Conservation (phyloP, 305 asterid genomes). For the Lippia alba region DNA sequence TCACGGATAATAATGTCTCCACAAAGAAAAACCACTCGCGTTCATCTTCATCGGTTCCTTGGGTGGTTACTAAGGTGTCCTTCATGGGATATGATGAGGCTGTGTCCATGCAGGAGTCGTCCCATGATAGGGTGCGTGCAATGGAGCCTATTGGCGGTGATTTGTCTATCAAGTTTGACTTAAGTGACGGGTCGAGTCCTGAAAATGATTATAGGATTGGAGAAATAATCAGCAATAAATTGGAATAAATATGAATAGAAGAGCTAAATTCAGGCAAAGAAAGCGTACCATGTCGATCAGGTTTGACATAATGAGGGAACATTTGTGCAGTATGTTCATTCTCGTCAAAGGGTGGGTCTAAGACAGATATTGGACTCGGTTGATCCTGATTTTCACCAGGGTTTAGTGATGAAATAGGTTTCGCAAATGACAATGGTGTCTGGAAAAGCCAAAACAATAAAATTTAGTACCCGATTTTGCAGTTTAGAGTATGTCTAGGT, state of each 20-base stretch:
- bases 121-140: conserved; percentile 80
- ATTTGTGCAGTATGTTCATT: conserved; percentile 52
- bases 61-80: conserved; percentile 41
- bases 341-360: conserved; percentile 75
- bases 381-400: conserved; percentile 76
- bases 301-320: conserved; percentile 47
- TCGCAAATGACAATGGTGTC: conserved; percentile 44
- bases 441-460: conserved; percentile 40
- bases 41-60: conserved; percentile 60
- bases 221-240: conserved; percentile 13
- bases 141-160: conserved; percentile 94
- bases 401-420: conserved; percentile 49
- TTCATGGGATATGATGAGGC: conserved; percentile 62
- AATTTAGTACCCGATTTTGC: not conserved
- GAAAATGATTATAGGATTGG: conserved; percentile 25
- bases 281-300: conserved; percentile 51
- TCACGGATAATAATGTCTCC: conserved; percentile 62
- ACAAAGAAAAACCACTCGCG: conserved; percentile 68
- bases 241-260: conserved; percentile 23
- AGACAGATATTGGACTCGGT: conserved; percentile 89
- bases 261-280: conserved; percentile 13
- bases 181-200: conserved; percentile 55
- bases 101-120: conserved; percentile 62
- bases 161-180: conserved; percentile 77
- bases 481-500: conserved; percentile 1